Evolutionary conservation across 2,329 filamentous ascomycete species (phyloP).

Genomic region (Aureobasidium musti): DNA sequence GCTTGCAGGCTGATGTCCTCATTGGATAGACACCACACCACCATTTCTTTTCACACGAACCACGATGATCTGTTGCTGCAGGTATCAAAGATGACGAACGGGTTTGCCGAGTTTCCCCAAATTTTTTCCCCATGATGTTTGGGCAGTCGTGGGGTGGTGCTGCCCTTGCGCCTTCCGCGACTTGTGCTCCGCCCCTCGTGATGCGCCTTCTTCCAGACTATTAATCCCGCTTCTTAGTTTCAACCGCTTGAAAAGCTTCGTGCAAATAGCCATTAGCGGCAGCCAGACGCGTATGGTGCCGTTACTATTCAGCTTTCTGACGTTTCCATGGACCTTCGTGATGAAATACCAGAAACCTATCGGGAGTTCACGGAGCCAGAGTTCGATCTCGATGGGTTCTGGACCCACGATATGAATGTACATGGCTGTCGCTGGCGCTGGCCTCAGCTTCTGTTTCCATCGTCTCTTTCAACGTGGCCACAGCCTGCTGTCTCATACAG

Average conservation of each 20-base stretch:
- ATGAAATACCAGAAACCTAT: background rate
- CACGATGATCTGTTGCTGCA: background rate
- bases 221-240: conserved; percentile 1
- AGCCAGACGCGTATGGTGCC: no score
- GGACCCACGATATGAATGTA: background rate
- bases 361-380: conserved; percentile 5
- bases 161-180: conserved; percentile 19
- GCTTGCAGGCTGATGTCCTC: background rate
- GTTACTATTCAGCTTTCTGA: no score
- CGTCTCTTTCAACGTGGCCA: no score
- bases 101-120: conserved; percentile 12
- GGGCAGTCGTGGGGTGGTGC: background rate
- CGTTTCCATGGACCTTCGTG: conserved; percentile 1
- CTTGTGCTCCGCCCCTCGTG: conserved; percentile 3
- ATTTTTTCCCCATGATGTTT: conserved; percentile 16
- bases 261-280: no score
- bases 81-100: conserved; percentile 3
- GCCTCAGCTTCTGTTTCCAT: no score
- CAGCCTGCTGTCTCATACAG: no score
- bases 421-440: no score
- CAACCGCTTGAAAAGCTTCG: conserved; percentile 1
- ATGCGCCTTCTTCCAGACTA: background rate
- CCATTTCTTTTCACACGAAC: background rate
- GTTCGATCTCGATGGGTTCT: conserved; percentile 1
- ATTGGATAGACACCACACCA: background rate